Conservation (phyloP, 192 early-diverging fungal species). For the Coemansia sp. region DNA sequence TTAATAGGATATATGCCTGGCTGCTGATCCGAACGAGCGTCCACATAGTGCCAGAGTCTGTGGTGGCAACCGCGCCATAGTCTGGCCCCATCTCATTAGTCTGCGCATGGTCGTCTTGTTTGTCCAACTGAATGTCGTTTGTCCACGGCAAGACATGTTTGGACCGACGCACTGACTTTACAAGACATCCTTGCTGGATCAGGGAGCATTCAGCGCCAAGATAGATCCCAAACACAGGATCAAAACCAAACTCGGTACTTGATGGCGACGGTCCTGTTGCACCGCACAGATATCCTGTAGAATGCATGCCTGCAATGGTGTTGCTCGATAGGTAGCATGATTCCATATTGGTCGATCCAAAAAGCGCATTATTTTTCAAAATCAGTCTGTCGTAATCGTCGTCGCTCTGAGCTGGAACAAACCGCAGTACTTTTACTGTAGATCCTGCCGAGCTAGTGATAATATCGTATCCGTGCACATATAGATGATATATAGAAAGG, state of each 20-base stretch:
- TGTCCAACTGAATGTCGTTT: not conserved
- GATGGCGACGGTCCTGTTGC: constrained; percentile 13
- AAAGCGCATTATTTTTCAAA: constrained; percentile 28
- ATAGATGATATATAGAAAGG: constrained; percentile 28
- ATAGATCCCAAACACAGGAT: constrained; percentile 31
- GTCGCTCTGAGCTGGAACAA: constrained; percentile 9
- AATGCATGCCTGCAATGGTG: constrained; percentile 29
- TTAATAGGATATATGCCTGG: constrained; percentile 23
- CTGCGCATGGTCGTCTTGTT: not conserved
- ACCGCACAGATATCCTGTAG: constrained; percentile 30
- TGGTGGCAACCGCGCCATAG: constrained; percentile 15
- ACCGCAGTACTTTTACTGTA: constrained; percentile 30
- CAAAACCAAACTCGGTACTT: constrained; percentile 38
- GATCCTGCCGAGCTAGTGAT: constrained; percentile 36
- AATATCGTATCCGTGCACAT: constrained; percentile 26
- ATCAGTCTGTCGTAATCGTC: constrained; percentile 17
- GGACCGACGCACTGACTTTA: constrained; percentile 9
- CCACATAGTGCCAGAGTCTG: constrained; percentile 39
- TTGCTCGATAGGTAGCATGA: constrained; percentile 27
- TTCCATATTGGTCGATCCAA: constrained; percentile 31
- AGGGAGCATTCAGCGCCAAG: constrained; percentile 31
- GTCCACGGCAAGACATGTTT: constrained; percentile 29
- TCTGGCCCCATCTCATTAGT: not conserved
- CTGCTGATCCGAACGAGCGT: constrained; percentile 29
- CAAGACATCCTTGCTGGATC: constrained; percentile 17